Evolutionary conservation across 2,329 filamentous ascomycete genomes (phyloP).

Genomic region (Tolypocladium ophioglossoides): DNA sequence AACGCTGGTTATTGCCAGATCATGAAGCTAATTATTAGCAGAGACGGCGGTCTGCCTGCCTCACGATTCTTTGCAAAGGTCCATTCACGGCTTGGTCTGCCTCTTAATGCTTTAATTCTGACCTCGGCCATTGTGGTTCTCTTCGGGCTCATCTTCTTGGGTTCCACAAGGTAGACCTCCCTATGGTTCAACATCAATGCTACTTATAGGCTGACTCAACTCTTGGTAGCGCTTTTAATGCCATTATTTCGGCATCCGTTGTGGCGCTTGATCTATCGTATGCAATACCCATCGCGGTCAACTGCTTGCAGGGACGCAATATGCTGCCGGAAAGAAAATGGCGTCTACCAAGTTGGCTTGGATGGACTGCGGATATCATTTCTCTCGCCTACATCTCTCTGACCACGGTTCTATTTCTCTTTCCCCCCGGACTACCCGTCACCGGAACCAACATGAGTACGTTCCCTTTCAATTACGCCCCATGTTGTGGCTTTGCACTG

Average conservation of each 20-base stretch:
- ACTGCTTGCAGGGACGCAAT: constrained; percentile 51
- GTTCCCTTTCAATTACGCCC: neutral
- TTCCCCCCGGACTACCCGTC: constrained; percentile 55
- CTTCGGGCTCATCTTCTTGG: constrained; percentile 61
- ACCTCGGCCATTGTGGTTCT: constrained; percentile 51
- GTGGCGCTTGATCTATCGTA: constrained; percentile 64
- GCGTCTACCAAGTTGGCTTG: constrained; percentile 20
- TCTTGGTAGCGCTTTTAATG: constrained; percentile 48
- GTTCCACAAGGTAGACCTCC: constrained; percentile 31
- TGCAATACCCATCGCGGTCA: constrained; percentile 62
- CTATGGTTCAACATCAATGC: neutral
- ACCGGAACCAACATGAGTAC: constrained; percentile 55
- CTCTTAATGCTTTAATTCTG: constrained; percentile 55
- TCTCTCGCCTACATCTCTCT: constrained; percentile 54
- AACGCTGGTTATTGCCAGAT: neutral
- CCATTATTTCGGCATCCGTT: constrained; percentile 60
- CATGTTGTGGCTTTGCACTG: neutral
- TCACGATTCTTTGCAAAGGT: constrained; percentile 50
- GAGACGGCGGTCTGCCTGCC: constrained; percentile 54
- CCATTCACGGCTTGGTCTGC: constrained; percentile 49
- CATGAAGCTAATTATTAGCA: neutral
- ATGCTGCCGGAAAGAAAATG: constrained; percentile 45
- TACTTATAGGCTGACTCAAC: neutral
- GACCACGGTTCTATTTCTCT: constrained; percentile 62
- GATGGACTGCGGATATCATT: constrained; percentile 22